Percentiles rank a stretch among this genome's conserved stretches.
phyloP scores from a whole-genome alignment of 2,329 filamentous ascomycete species.

The Ploettnerulaceae sp. region DNA sequence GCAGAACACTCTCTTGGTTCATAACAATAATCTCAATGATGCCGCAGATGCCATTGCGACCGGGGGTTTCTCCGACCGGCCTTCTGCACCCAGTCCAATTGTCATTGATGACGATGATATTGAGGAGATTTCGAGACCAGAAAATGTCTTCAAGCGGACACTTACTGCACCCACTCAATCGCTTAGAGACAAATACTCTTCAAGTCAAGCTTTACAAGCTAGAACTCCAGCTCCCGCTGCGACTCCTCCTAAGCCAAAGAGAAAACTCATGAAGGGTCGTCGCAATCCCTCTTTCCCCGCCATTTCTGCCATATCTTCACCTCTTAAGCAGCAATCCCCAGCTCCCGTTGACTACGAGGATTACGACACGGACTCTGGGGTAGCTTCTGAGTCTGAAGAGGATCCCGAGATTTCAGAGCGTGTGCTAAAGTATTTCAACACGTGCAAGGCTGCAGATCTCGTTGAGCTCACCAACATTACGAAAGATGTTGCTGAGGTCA shows the following conservation, averaged over 20 bases:
- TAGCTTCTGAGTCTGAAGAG: constrained; percentile 31
- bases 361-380: constrained; percentile 32
- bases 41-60: constrained; percentile 40
- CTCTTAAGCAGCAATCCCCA: constrained; percentile 23
- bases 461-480: constrained; percentile 76
- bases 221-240: constrained; percentile 22
- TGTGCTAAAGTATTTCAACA: constrained; percentile 79
- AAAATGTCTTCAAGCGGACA: constrained; percentile 48
- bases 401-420: constrained; percentile 44
- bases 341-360: constrained; percentile 20
- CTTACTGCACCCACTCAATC: constrained; percentile 49
- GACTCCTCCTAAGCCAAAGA: constrained; percentile 31
- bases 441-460: constrained; percentile 68
- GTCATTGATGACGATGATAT: constrained; percentile 35
- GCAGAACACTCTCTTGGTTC: constrained; percentile 44
- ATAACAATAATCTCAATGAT: constrained; percentile 50
- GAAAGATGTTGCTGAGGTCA: constrained; percentile 60
- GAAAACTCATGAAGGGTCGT: constrained; percentile 33
- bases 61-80: too few relatives aligned
- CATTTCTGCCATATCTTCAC: constrained; percentile 18
- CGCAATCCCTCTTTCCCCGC: constrained; percentile 28
- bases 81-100: too few relatives aligned
- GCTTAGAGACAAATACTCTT: constrained; percentile 55
- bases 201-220: constrained; percentile 38
- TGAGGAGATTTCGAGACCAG: constrained; percentile 33